Evolutionary conservation across 192 early-diverging fungal genomes (phyloP).

Genomic region (Rhizophagus clarus): DNA sequence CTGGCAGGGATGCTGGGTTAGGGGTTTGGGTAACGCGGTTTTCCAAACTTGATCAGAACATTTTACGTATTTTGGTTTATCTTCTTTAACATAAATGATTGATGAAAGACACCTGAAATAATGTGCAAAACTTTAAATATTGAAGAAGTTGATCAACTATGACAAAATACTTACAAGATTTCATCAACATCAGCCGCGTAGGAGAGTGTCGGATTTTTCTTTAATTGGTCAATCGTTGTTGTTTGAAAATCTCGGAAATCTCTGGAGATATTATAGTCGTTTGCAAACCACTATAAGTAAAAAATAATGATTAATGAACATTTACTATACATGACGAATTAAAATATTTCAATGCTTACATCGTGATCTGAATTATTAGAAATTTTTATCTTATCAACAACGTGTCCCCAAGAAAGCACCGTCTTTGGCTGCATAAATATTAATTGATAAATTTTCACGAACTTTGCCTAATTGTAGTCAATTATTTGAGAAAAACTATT

Average conservation of each 20-base stretch:
- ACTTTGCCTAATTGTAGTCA: no score
- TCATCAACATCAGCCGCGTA: background rate
- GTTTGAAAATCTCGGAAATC: background rate
- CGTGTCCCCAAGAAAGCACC: background rate
- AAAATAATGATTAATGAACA: background rate
- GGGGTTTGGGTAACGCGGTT: background rate
- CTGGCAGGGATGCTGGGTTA: background rate
- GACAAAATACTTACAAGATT: constrained; percentile 13
- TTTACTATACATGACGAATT: background rate
- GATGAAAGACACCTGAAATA: constrained; percentile 20
- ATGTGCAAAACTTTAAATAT: background rate
- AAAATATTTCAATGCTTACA: constrained; percentile 20
- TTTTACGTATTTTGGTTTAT: background rate
- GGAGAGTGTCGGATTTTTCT: background rate
- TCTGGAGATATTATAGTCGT: background rate
- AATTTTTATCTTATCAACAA: constrained; percentile 10
- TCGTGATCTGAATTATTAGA: background rate
- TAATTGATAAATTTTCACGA: no score
- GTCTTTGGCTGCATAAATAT: background rate
- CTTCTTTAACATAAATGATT: background rate
- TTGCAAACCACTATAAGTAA: constrained; percentile 6
- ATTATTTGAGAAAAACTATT: background rate
- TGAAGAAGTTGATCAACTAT: background rate
- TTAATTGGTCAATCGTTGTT: background rate
- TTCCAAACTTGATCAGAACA: background rate